Conservation (phyloP, 1,284 basidiomycete species). For the Ustanciosporium gigantosporum region DNA sequence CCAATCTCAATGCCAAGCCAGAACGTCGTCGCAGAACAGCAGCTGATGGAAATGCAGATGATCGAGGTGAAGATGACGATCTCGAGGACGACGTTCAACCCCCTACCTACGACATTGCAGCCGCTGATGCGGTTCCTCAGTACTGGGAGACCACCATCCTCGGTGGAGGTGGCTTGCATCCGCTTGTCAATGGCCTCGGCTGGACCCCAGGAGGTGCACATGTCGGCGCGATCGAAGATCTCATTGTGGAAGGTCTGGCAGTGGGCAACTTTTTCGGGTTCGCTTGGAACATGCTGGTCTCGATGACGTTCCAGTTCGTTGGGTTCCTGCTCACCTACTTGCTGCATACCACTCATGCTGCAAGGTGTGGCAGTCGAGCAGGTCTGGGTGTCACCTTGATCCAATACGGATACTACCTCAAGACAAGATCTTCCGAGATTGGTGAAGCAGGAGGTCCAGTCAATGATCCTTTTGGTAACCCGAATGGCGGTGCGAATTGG, state of each 20-base stretch:
- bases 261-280: conserved; percentile 73
- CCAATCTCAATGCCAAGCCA: conserved; percentile 91
- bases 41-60: conserved; percentile 42
- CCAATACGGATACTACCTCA: conserved; percentile 79
- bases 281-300: conserved; percentile 78
- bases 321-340: conserved; percentile 61
- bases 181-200: conserved; percentile 64
- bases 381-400: conserved; percentile 93
- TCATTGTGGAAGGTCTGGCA: conserved; percentile 67
- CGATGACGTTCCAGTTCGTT: conserved; percentile 94
- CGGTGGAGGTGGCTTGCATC: conserved; percentile 41
- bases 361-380: conserved; percentile 88
- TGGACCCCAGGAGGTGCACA: conserved; percentile 57
- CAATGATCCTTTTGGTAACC: conserved; percentile 2
- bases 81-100: conserved; percentile 65
- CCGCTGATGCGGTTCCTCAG: conserved; percentile 86
- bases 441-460: conserved; percentile 57
- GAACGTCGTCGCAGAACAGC: conserved; percentile 60
- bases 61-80: conserved; percentile 69
- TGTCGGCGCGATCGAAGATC: conserved; percentile 63
- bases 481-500: conserved; percentile 28
- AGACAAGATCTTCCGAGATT: conserved; percentile 62
- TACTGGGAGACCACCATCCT: conserved; percentile 98
- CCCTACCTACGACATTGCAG: conserved; percentile 83
- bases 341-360: conserved; percentile 76